Evolutionary conservation across 2,329 filamentous ascomycete genomes (phyloP), one percentile per base, ranked within the genome.

Genomic region (Penicillium sp.): DNA sequence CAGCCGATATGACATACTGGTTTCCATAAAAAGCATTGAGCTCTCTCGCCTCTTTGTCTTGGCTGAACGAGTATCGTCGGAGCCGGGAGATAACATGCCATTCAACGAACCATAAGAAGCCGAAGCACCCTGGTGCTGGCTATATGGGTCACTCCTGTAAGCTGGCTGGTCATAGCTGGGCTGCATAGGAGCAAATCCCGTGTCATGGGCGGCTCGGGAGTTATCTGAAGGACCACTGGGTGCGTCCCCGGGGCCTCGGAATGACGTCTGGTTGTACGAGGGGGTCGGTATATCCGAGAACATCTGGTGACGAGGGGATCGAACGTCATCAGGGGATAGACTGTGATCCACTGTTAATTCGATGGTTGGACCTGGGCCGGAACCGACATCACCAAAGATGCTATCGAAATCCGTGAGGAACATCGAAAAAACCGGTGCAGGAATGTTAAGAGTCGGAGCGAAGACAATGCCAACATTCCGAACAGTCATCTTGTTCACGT

Each of bases 401-500:
- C 82, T 84, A 59, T 89, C 83, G 69, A 91, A 97, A 67, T 97
- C 92, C 61, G 94, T 92, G 55, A 99, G 81, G 73, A 99, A 94
- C 73, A 95, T 83, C 3, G 92, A 92, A 71, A 99, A 97, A 11
- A 99, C 88, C 0, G 93, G 92, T 0, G 92, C 92, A 0, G 94
- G 93, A 42, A 99, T 96, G 72, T 97, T 97, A 51, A 99, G 82
- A 0, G 94, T 97, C 0, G 94, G 94, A 15, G 94, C 96, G 73
- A 99, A 99, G 54, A 99, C 93, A 65, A 99, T 97, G 61, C 94
- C 93, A 52, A 99, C 90, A 69, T 99, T 99, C 62, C 93, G 87
- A 51, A 97, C 90, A 11, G 90, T 97, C 94, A 99, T 99, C 81
- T 97, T 97, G 79, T 99, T 99, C 59, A 89, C 80, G 65, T 90